These are phyloP conservation scores for Marasmius tenuissimus DNA, from an alignment of 1,284 basidiomycete genomes.

Conservation along the genomic window DNA sequence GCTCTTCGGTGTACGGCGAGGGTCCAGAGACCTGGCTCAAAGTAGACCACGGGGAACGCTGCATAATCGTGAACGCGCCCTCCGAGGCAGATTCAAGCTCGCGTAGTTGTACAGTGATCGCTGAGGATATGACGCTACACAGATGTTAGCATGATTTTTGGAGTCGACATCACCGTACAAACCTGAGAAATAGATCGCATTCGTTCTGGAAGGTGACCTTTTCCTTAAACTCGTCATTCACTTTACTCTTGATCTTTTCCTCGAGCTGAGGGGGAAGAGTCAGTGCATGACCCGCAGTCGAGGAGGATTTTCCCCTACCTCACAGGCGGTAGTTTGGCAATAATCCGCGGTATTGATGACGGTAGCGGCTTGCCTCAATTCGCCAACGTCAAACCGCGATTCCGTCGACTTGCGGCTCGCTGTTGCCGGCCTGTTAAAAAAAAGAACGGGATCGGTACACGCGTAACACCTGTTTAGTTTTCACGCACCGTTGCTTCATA, in stretches of 20 bases:
- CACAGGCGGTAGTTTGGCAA: constrained; percentile 88
- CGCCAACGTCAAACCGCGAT: constrained; percentile 68
- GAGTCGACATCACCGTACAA: constrained; percentile 15
- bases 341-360: constrained; percentile 98
- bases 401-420: constrained; percentile 70
- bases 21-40: constrained; percentile 84
- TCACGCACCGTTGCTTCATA: constrained; percentile 56
- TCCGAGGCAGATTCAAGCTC: constrained; percentile 86
- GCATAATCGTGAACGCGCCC: constrained; percentile 70
- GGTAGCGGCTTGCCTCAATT: constrained; percentile 80
- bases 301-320: constrained; percentile 45
- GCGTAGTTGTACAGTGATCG: constrained; percentile 74
- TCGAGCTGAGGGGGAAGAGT: constrained; percentile 64
- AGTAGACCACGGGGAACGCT: constrained; percentile 75
- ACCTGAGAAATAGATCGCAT: constrained; percentile 88
- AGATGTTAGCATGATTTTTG: constrained; percentile 5
- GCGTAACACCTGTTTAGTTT: not conserved
- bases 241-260: constrained; percentile 85
- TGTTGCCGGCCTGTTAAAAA: constrained; percentile 21
- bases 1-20: constrained; percentile 77
- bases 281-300: not conserved
- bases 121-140: constrained; percentile 75
- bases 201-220: constrained; percentile 84
- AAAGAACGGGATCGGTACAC: constrained; percentile 29
- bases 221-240: constrained; percentile 74